Evolutionary conservation across 164 flowering plant species (phyloP).

Genomic region (Vitis cinerea): DNA sequence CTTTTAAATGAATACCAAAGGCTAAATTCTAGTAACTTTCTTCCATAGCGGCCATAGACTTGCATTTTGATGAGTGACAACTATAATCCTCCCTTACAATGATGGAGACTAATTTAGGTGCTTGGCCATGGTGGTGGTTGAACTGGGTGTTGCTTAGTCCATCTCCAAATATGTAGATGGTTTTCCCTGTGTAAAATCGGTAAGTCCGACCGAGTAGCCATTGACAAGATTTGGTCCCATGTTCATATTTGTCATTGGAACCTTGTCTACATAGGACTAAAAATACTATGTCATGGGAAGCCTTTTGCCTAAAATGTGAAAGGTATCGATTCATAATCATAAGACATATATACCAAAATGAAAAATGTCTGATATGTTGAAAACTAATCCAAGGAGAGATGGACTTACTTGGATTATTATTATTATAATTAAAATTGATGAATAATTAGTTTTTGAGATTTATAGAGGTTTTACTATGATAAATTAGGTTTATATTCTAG

Average conservation of each 20-base stretch:
- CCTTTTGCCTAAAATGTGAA: conserved; percentile 63
- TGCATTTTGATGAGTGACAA: conserved; percentile 58
- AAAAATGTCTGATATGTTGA: not conserved
- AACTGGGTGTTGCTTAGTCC: conserved; percentile 74
- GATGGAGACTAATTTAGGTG: conserved; percentile 56
- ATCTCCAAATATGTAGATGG: conserved; percentile 75
- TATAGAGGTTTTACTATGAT: too few relatives aligned
- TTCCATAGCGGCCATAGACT: conserved; percentile 48
- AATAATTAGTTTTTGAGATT: too few relatives aligned
- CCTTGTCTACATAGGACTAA: conserved; percentile 73
- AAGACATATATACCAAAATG: not conserved
- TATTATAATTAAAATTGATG: too few relatives aligned
- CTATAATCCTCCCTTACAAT: conserved; percentile 63
- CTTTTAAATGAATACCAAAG: conserved; percentile 62
- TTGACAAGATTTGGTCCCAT: conserved; percentile 84
- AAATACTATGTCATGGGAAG: conserved; percentile 94
- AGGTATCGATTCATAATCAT: not conserved
- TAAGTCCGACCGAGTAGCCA: conserved; percentile 90
- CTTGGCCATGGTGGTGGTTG: conserved; percentile 55
- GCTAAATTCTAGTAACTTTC: conserved; percentile 44
- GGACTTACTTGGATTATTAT: conserved; percentile 68
- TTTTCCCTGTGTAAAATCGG: conserved; percentile 80
- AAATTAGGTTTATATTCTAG: too few relatives aligned
- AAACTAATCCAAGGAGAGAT: not conserved
- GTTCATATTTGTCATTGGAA: conserved; percentile 94